Evolutionary conservation across 768 basidiomycete species (phyloP), one percentile per base, ranked within the genome.

Genomic region (Inosperma sp.): DNA sequence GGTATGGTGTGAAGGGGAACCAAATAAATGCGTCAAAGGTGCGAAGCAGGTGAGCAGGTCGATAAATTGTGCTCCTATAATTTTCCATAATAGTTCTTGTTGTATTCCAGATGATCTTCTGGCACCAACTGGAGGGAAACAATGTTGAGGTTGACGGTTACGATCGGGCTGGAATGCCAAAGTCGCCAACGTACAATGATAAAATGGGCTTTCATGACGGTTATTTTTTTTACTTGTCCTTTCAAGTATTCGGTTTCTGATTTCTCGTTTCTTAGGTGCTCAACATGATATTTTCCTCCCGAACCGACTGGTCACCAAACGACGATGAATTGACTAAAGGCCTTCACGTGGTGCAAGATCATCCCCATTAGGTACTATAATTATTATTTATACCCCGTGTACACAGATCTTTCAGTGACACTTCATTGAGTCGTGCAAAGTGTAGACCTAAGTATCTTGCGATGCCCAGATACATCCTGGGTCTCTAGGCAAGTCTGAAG

Each of bases 141-240:
- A 67, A 66, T 36, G 59, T 67, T 35, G 43, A 55, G n/a, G 49
- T 65, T 16, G 59, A 55, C 29, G 64, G 62, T 23, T 62, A 56
- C 6, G 70, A 77, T 47, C 56, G 71, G 7, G 68, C 73, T 26
- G 73, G 74, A 34, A 67, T 67, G n/a, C 65, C 70, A 27, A 56
- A 59, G 17, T 53, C 57, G 2, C 61, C 62, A 2, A 48, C 48
- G 23, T 63, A 62, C 50, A 63, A 62, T 26, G 36, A 37, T 17
- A 62, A 62, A 45, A 41, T 58, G 45, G 62, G 62, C 17, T 63
- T 62, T 54, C 22, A 40, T 22, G 53, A 58, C 39, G 61, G 61
- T 62, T 26, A 12, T n/a, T 45, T 26, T 25, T 14, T 25, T 17
- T 37, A 6, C 9, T 10, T 9, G 33, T 31, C 13, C 14, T 7